Conservation (phyloP, 129 eudicot species). For the Tanacetum coccineum region DNA sequence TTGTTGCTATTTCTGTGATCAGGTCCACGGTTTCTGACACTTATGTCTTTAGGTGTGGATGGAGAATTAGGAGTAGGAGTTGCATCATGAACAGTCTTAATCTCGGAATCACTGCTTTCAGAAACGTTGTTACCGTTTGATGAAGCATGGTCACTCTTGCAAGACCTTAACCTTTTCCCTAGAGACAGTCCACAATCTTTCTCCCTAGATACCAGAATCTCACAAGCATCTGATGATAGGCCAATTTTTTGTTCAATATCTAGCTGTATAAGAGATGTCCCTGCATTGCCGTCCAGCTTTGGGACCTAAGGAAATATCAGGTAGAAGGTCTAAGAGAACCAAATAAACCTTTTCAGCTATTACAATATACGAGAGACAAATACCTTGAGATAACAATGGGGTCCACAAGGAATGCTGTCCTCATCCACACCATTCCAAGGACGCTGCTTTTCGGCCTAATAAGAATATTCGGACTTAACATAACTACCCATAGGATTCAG, state of each 20-base stretch:
- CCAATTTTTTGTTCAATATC: constrained; percentile 24
- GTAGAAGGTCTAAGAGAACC: constrained; percentile 10
- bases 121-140: constrained; percentile 38
- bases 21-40: no score
- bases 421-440: constrained; percentile 45
- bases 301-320: constrained; percentile 30
- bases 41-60: constrained; percentile 36
- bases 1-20: constrained; percentile 18
- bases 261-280: constrained; percentile 20
- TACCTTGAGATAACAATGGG: constrained; percentile 73
- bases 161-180: constrained; percentile 43
- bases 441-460: constrained; percentile 61
- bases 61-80: constrained; percentile 23
- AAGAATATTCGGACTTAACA: constrained; percentile 8
- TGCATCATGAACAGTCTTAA: constrained; percentile 31
- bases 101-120: constrained; percentile 56
- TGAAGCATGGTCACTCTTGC: constrained; percentile 59
- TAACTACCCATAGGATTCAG: constrained; percentile 11
- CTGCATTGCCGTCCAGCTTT: constrained; percentile 29
- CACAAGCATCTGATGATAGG: constrained; percentile 32
- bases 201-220: constrained; percentile 31
- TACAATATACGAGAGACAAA: neutral
- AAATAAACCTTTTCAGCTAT: constrained; percentile 2
- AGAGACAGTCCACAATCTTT: constrained; percentile 32
- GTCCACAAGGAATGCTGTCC: constrained; percentile 58